These are phyloP conservation scores for Aureobasidium sp. DNA, from an alignment of 2,329 filamentous ascomycete genomes.

Conservation along the genomic window DNA sequence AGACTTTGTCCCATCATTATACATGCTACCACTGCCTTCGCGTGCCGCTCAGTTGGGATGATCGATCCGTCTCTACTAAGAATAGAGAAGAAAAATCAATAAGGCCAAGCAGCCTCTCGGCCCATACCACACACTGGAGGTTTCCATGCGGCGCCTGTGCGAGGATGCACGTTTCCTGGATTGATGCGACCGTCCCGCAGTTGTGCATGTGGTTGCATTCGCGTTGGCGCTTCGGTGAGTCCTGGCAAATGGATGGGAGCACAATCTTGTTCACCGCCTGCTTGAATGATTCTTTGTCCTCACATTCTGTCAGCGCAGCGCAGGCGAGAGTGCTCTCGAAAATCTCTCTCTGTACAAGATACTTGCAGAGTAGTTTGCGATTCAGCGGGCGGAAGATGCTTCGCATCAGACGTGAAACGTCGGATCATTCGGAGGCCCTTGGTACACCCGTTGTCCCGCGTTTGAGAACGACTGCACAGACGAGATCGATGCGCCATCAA, in stretches of 20 bases:
- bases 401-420: constrained; percentile 14
- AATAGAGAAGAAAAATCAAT: constrained; percentile 9
- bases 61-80: constrained; percentile 11
- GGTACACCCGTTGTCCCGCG: constrained; percentile 6
- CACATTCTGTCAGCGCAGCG: background rate
- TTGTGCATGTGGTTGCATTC: constrained; percentile 11
- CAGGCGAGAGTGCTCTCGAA: background rate
- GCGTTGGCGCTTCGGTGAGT: constrained; percentile 9
- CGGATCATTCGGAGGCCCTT: constrained; percentile 2
- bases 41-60: background rate
- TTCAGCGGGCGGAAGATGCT: background rate
- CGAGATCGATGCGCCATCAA: background rate
- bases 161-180: constrained; percentile 13
- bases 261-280: constrained; percentile 6
- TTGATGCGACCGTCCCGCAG: constrained; percentile 10
- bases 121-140: constrained; percentile 12
- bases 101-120: background rate
- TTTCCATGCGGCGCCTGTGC: constrained; percentile 15
- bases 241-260: constrained; percentile 6
- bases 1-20: background rate
- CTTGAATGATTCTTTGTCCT: background rate
- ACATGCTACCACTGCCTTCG: constrained; percentile 1
- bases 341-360: background rate
- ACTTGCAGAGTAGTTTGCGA: constrained; percentile 2
- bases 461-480: constrained; percentile 10